phyloP scores from a whole-genome alignment of 2,329 filamentous ascomycete genomes.

The Penicillium palitans region DNA sequence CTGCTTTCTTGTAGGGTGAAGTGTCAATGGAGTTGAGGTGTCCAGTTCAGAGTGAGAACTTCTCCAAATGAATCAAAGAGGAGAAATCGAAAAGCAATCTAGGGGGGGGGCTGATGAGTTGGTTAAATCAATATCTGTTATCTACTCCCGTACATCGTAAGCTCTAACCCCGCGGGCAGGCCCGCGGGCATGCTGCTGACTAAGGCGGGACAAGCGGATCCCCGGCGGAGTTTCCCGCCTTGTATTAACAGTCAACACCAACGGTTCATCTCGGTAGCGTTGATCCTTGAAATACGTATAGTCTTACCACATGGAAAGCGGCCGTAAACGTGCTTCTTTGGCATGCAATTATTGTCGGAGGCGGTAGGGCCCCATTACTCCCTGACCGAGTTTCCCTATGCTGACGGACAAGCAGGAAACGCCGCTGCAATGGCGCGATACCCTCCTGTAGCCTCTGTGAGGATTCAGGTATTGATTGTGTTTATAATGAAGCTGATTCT shows the following conservation, averaged over 20 bases:
- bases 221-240: constrained; percentile 3
- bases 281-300: neutral
- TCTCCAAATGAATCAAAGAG: neutral
- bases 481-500: constrained; percentile 7
- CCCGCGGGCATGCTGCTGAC: neutral
- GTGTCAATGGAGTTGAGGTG: neutral
- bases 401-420: constrained; percentile 5
- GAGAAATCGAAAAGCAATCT: neutral
- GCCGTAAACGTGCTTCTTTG: constrained; percentile 4
- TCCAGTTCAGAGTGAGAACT: too few relatives aligned
- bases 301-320: neutral
- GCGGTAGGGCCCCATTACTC: neutral
- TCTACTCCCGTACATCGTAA: neutral
- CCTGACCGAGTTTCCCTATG: neutral
- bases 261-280: neutral
- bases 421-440: constrained; percentile 9
- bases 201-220: constrained; percentile 2
- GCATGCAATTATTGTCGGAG: constrained; percentile 9
- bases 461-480: constrained; percentile 7
- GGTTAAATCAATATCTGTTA: neutral
- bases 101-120: neutral
- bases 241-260: neutral
- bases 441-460: constrained; percentile 8
- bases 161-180: neutral
- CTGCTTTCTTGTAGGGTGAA: neutral